These are phyloP conservation scores for Colletotrichum paranaense DNA, from an alignment of 2,329 filamentous ascomycete genomes.

Conservation along the genomic window DNA sequence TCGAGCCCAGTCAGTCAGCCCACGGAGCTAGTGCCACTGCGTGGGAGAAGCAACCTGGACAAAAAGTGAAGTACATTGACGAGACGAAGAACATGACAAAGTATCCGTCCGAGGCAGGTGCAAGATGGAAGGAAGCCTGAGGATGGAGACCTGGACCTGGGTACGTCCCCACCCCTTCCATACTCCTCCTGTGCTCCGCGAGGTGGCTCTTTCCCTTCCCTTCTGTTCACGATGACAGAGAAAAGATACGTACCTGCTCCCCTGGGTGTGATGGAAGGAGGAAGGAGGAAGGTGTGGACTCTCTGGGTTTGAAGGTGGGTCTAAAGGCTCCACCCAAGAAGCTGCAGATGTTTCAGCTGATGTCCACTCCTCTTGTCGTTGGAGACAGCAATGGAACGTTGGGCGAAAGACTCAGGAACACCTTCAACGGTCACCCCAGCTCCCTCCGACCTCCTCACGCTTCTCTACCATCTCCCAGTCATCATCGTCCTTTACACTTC, in stretches of 20 bases:
- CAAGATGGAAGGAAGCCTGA: not conserved
- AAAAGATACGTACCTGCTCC: not conserved
- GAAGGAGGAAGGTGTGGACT: not conserved
- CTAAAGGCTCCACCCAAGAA: slow-evolving; percentile 4
- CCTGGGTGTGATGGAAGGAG: not conserved
- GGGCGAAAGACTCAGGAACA: slow-evolving; percentile 31
- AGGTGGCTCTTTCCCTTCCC: not conserved
- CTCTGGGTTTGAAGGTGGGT: not conserved
- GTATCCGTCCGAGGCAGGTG: not conserved
- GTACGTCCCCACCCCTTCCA: not conserved
- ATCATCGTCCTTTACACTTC: not conserved
- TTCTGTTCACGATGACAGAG: not conserved
- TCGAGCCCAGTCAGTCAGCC: not conserved
- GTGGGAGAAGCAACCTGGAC: not conserved
- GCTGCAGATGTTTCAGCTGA: slow-evolving; percentile 36
- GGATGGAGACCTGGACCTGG: not conserved
- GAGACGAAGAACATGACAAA: not conserved
- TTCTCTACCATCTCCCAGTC: not conserved
- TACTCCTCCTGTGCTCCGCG: too few species aligned
- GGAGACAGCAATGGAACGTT: slow-evolving; percentile 35
- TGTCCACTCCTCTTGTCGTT: slow-evolving; percentile 35
- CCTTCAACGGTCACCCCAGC: slow-evolving; percentile 31
- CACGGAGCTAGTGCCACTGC: not conserved
- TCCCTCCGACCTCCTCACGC: not conserved
- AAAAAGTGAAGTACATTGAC: not conserved